Percentiles rank a stretch among this genome's conserved stretches.
phyloP scores from a whole-genome alignment of 2,329 filamentous ascomycete species.

The Chaetomiaceae sp. region DNA sequence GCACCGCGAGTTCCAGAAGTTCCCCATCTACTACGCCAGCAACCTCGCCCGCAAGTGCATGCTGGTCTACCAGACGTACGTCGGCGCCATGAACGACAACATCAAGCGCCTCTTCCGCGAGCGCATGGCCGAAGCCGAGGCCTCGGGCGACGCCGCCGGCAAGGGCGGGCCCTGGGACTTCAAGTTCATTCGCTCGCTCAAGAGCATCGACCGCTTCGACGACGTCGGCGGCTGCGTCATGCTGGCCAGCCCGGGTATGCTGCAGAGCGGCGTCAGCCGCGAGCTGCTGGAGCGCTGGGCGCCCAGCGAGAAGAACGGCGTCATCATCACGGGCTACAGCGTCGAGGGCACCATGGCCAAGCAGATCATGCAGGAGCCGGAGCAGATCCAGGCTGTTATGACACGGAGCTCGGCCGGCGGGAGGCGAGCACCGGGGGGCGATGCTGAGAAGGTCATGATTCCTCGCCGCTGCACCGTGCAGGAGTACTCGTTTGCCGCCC shows the following conservation, averaged over 20 bases:
- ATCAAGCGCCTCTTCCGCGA: conserved; percentile 94
- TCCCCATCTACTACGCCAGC: conserved; percentile 95
- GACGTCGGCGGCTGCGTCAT: conserved; percentile 95
- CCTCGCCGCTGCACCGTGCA: conserved; percentile 87
- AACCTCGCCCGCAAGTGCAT: conserved; percentile 95
- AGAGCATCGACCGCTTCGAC: conserved; percentile 91
- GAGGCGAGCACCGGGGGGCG: conserved; percentile 57
- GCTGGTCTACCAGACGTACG: conserved; percentile 97
- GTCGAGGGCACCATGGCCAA: conserved; percentile 99
- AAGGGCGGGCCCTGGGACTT: conserved; percentile 96
- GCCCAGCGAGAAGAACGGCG: conserved; percentile 92
- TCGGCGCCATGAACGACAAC: conserved; percentile 98
- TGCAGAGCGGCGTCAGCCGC: conserved; percentile 91
- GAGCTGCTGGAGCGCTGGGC: conserved; percentile 94
- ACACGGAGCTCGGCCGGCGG: conserved; percentile 61
- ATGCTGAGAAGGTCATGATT: conserved; percentile 85
- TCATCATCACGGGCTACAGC: conserved; percentile 96
- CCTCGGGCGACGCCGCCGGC: conserved; percentile 63
- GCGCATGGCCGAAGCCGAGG: conserved; percentile 84
- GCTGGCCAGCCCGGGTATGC: conserved; percentile 95
- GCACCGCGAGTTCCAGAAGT: conserved; percentile 79
- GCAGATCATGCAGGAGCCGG: conserved; percentile 88
- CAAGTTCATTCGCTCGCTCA: conserved; percentile 84
- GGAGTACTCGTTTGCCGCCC: conserved; percentile 91
- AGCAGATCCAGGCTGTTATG: conserved; percentile 92